A percentile compares a stretch with the other conserved stretches of the same genome.
phyloP scores from a whole-genome alignment of 495 filamentous ascomycete species.

The Aspergillus avenaceus region DNA sequence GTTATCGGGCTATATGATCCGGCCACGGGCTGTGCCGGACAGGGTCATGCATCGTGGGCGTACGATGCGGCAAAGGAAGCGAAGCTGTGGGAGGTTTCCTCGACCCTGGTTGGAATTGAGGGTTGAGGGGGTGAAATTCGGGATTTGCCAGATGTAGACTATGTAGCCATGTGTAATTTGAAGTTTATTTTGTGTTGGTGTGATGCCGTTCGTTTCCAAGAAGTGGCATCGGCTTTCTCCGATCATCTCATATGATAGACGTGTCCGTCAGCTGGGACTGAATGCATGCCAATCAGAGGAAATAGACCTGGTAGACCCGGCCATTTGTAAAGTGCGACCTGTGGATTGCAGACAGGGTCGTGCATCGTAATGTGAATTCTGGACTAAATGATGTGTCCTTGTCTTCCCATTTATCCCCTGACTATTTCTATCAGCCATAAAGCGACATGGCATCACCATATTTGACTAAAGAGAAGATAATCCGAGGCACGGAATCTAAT shows the following conservation, averaged over 20 bases:
- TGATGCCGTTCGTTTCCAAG: too few species aligned
- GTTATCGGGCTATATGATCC: constrained; percentile 21
- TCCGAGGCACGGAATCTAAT: too few species aligned
- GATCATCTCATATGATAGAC: neutral
- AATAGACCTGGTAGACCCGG: neutral
- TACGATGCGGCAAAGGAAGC: neutral
- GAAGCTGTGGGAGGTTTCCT: neutral
- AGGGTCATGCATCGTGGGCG: neutral
- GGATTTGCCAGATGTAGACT: neutral
- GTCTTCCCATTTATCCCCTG: too few species aligned
- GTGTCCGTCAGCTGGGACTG: neutral
- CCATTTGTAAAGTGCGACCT: too few species aligned
- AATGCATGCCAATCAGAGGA: neutral
- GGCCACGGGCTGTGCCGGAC: neutral
- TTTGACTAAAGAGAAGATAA: too few species aligned
- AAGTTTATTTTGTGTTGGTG: too few species aligned
- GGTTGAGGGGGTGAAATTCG: neutral
- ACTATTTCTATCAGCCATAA: too few species aligned
- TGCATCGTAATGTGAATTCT: too few species aligned
- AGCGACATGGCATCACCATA: too few species aligned
- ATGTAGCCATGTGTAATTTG: neutral
- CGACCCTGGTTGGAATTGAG: neutral
- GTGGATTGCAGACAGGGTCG: too few species aligned
- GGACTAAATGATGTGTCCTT: too few species aligned
- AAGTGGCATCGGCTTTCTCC: neutral